Conservation (phyloP, 108 stramenopile species). For the Hondaea fermentalgiana region DNA sequence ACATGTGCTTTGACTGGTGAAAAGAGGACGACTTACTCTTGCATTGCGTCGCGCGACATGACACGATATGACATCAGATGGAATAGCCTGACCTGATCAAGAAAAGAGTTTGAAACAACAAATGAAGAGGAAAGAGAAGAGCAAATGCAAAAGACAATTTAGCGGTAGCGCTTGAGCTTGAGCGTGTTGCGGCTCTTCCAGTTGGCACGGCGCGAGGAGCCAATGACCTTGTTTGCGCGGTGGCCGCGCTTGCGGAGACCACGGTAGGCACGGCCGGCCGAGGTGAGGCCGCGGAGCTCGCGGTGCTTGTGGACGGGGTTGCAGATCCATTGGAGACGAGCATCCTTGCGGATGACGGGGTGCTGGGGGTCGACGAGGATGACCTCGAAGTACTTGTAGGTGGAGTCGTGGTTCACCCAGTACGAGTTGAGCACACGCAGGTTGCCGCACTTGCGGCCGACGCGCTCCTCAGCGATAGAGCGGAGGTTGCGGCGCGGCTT, state of each 20-base stretch:
- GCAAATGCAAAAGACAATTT: background rate
- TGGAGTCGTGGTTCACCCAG: constrained; percentile 99
- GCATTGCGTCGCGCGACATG: too few relatives aligned
- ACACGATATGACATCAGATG: too few relatives aligned
- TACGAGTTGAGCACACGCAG: constrained; percentile 98
- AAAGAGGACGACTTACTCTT: too few relatives aligned
- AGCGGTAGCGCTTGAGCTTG: constrained; percentile 92
- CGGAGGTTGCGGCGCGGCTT: constrained; percentile 97
- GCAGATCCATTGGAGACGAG: constrained; percentile 99
- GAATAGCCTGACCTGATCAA: too few relatives aligned
- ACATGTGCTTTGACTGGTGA: too few relatives aligned
- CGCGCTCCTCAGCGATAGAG: constrained; percentile 96
- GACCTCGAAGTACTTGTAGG: constrained; percentile 99
- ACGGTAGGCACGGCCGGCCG: constrained; percentile 89
- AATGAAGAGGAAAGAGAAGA: too few relatives aligned
- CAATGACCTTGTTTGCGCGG: constrained; percentile 94
- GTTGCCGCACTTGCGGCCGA: constrained; percentile 86
- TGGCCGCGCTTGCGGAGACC: constrained; percentile 97
- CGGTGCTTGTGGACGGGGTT: constrained; percentile 99
- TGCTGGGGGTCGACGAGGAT: constrained; percentile 95
- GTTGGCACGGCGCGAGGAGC: constrained; percentile 80
- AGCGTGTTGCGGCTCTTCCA: constrained; percentile 93
- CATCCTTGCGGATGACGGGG: constrained; percentile 90
- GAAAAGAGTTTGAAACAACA: too few relatives aligned
- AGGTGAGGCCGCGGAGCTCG: constrained; percentile 96